A percentile compares a stretch with the other conserved stretches of the same genome.
Conservation (phyloP, 1,139 yeast species). For the Candida albicans region DNA sequence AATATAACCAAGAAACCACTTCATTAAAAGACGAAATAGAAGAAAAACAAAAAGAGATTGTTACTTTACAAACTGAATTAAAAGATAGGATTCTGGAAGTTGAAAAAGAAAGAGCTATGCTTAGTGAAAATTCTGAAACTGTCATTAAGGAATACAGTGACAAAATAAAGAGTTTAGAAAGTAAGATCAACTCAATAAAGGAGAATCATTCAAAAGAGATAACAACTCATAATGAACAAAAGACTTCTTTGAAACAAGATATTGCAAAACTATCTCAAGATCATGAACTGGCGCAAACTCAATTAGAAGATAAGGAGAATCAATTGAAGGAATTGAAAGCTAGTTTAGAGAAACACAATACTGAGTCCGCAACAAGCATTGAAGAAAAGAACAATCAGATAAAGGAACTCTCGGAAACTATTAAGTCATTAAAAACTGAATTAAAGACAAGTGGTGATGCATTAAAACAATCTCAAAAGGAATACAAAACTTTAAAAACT, state of each 20-base stretch:
- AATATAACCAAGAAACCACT: constrained; percentile 7
- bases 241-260: constrained; percentile 3
- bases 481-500: background rate
- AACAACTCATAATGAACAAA: constrained; percentile 10
- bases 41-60: constrained; percentile 11
- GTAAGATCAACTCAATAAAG: constrained; percentile 7
- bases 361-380: background rate
- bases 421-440: background rate
- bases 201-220: constrained; percentile 11
- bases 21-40: constrained; percentile 12
- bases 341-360: constrained; percentile 2
- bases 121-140: constrained; percentile 51
- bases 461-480: background rate
- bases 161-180: constrained; percentile 23
- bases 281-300: constrained; percentile 1
- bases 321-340: constrained; percentile 2
- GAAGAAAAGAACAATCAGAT: constrained; percentile 1
- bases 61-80: constrained; percentile 20
- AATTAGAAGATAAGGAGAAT: constrained; percentile 6
- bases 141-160: constrained; percentile 49
- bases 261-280: constrained; percentile 4
- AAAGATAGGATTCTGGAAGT: constrained; percentile 40
- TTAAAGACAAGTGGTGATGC: background rate
- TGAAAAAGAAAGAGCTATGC: constrained; percentile 49
- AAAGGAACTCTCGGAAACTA: constrained; percentile 2